Percentiles rank a stretch among this genome's conserved stretches.
phyloP scores from a whole-genome alignment of 2,329 filamentous ascomycete species.

The Sarocladiaceae sp. region DNA sequence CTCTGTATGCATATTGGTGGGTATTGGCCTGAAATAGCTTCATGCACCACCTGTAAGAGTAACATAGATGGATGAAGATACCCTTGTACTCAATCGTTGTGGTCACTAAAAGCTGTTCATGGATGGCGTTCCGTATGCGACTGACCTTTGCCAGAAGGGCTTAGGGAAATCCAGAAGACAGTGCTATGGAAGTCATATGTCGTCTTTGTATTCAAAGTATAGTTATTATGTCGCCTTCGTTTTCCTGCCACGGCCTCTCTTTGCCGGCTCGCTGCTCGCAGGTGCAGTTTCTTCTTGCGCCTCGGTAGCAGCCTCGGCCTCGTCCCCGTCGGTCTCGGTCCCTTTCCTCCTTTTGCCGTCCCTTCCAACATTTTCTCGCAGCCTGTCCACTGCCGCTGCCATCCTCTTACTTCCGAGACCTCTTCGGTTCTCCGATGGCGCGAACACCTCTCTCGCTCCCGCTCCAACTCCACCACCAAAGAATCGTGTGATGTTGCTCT shows the following conservation, averaged over 20 bases:
- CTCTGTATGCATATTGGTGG: background rate
- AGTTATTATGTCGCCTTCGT: background rate
- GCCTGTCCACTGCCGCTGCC: conserved; percentile 64
- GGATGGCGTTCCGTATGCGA: too few relatives aligned
- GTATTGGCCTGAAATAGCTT: background rate
- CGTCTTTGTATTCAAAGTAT: background rate
- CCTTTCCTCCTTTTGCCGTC: conserved; percentile 19
- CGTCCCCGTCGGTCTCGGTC: conserved; percentile 14
- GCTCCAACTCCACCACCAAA: conserved; percentile 73
- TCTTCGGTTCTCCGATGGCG: conserved; percentile 53
- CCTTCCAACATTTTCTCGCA: conserved; percentile 40
- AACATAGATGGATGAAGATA: conserved; percentile 3
- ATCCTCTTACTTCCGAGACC: conserved; percentile 66
- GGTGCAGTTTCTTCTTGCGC: background rate
- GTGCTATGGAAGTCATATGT: too few relatives aligned
- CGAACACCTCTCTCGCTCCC: conserved; percentile 64
- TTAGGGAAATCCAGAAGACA: too few relatives aligned
- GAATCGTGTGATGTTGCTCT: conserved; percentile 92
- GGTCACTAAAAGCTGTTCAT: too few relatives aligned
- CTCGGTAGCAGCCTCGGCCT: background rate
- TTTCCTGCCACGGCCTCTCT: background rate
- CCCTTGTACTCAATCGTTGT: background rate
- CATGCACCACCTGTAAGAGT: background rate
- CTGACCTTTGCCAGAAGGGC: too few relatives aligned
- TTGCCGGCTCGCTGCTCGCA: background rate